Evolutionary conservation across 345 rosid species (phyloP).

Genomic region (Syzygium aqueum): DNA sequence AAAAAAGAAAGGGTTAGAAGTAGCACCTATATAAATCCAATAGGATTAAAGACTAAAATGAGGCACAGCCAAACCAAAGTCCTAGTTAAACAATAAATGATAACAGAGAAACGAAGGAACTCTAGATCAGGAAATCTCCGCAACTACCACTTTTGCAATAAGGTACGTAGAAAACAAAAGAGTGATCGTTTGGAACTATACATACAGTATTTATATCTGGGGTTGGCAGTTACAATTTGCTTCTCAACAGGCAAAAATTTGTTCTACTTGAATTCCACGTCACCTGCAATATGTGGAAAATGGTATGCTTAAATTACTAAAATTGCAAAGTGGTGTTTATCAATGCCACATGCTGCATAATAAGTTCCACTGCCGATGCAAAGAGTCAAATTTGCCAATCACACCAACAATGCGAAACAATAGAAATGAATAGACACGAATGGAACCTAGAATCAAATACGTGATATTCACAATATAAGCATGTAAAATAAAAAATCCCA

Average conservation of each 20-base stretch:
- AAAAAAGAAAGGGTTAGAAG: neutral
- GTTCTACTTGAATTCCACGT: conserved; percentile 91
- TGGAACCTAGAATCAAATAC: neutral
- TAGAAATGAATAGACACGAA: neutral
- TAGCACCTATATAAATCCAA: neutral
- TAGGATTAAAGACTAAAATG: neutral
- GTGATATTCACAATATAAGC: neutral
- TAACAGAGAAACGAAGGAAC: neutral
- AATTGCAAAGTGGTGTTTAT: neutral
- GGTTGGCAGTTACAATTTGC: conserved; percentile 76
- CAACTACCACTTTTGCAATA: neutral
- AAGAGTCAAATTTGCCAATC: neutral
- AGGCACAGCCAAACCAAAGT: neutral
- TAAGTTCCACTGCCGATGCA: neutral
- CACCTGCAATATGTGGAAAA: conserved; percentile 41
- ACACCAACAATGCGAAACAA: neutral
- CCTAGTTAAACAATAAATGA: neutral
- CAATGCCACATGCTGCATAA: neutral
- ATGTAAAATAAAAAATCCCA: neutral
- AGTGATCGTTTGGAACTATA: neutral
- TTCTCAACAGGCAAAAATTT: conserved; percentile 67
- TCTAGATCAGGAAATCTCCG: neutral
- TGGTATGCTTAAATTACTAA: neutral
- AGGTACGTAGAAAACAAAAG: neutral
- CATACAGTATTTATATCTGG: conserved; percentile 74